Percentiles rank a stretch among this genome's conserved stretches.
Conservation (phyloP, 2,329 filamentous ascomycete genomes). For the Fusarium vanettenii region DNA sequence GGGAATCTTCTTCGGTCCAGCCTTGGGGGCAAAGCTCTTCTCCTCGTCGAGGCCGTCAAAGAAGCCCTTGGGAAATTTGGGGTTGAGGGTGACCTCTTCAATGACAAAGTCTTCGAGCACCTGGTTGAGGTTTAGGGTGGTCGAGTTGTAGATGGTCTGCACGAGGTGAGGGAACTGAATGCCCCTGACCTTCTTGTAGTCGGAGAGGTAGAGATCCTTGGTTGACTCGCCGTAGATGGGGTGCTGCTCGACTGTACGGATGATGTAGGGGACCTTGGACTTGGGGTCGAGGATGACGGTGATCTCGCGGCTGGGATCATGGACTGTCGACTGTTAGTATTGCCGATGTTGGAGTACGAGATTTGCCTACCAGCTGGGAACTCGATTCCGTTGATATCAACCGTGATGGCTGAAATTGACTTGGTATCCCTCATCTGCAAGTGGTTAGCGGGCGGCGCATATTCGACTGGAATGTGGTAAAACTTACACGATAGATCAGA, state of each 20-base stretch:
- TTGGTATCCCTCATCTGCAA: neutral
- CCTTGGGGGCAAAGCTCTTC: constrained; percentile 1
- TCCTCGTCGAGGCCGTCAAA: neutral
- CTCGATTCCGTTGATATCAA: neutral
- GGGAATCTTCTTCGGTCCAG: neutral
- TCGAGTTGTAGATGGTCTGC: constrained; percentile 15
- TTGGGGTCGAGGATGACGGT: constrained; percentile 9
- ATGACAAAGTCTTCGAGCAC: constrained; percentile 9
- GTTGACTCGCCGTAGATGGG: constrained; percentile 9
- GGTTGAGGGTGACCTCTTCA: constrained; percentile 6
- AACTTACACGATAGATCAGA: neutral
- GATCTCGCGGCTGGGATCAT: neutral
- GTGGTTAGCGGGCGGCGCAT: neutral
- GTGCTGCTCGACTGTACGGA: constrained; percentile 15
- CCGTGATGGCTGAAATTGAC: neutral
- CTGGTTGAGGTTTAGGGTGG: neutral
- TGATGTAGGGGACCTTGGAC: constrained; percentile 6
- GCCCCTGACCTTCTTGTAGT: constrained; percentile 5
- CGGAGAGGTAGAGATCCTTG: neutral
- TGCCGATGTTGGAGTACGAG: neutral
- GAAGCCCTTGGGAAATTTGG: neutral
- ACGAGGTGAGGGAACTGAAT: constrained; percentile 9
- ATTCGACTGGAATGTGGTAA: neutral
- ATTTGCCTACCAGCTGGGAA: neutral
- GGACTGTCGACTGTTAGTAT: neutral